Evolutionary conservation across 108 stramenopile genomes (phyloP), one percentile per base, ranked within the genome.

Genomic region (Epithemia pelagica): DNA sequence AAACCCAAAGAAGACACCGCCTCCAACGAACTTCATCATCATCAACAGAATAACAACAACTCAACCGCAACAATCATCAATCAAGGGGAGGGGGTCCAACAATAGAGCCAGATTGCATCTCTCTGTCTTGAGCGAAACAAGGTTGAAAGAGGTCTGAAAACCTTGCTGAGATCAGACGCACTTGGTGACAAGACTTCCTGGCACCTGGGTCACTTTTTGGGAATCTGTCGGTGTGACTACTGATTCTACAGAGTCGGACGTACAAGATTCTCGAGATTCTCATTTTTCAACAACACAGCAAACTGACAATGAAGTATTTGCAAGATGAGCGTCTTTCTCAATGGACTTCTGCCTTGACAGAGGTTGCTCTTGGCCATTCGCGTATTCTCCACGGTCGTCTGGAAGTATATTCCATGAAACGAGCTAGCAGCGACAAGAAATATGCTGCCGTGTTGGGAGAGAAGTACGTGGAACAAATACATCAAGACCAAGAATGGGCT

Each of bases 381-480:
- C 82, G 92, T 10, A 76, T 86, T 25, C 86, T 93, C n/a, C 82
- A 93, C 56, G 92, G 92, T 0, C 70, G 87, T 24, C 75, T 93
- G 31, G 92, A 93, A 75, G 92, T 89, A 30, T 93, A 82, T 76
- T 82, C 86, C 0, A 90, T 88, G 86, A 93, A 93, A 69, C 72
- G 92, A 22, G 92, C 83, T 0, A 84, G 86, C 0, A 79, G 66
- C 27, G 92, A 93, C 64, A 93, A 93, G 72, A 93, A 89, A 69
- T 89, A 82, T 55, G 92, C 92, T 3, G 70, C 79, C 62, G 82
- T 79, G 28, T 70, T 93, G 63, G 87, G 87, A 2, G 83, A 90
- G 52, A 80, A 76, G 53, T 93, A 83, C 65, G 78, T 84, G 3
- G 81, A 82, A 28, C 85, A 90, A 72, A 80, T 89, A 21, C 77